These are phyloP conservation scores for Kodamaea arcana DNA, from an alignment of 1,139 yeast genomes.

Conservation along the genomic window DNA sequence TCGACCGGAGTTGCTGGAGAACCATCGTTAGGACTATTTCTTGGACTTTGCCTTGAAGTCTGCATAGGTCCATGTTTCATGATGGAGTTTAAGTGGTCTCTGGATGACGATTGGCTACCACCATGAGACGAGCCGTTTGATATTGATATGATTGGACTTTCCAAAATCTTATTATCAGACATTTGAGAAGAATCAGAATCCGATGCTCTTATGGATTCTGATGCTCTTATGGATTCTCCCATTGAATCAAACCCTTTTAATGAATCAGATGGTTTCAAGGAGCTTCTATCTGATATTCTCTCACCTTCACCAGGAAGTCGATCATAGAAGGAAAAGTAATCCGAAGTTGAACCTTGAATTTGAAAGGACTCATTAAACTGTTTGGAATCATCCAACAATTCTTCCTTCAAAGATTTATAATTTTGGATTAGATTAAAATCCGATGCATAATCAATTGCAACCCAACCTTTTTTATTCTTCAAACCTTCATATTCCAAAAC, in stretches of 20 bases:
- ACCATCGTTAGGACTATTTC: constrained; percentile 6
- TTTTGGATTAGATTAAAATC: constrained; percentile 42
- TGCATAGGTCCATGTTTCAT: no score
- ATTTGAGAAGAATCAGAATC: constrained; percentile 7
- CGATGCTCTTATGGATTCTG: constrained; percentile 4
- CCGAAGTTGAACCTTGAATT: no score
- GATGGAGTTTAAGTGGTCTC: no score
- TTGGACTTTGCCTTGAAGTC: not conserved
- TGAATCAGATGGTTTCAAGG: no score
- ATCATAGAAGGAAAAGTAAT: no score
- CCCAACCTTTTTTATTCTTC: constrained; percentile 63
- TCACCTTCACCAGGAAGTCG: no score
- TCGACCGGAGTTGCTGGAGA: no score
- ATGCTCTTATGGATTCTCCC: no score
- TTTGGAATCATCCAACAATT: constrained; percentile 7
- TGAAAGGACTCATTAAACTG: no score
- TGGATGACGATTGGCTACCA: constrained; percentile 1
- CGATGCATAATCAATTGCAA: constrained; percentile 57
- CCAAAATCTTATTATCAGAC: constrained; percentile 27
- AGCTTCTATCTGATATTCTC: no score
- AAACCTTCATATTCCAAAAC: constrained; percentile 20
- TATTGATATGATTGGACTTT: constrained; percentile 36
- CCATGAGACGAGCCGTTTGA: constrained; percentile 6
- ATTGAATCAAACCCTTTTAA: no score
- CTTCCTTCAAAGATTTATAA: constrained; percentile 10